Conservation (phyloP, 257 asterid genomes). For the Gardenia jasminoides region DNA sequence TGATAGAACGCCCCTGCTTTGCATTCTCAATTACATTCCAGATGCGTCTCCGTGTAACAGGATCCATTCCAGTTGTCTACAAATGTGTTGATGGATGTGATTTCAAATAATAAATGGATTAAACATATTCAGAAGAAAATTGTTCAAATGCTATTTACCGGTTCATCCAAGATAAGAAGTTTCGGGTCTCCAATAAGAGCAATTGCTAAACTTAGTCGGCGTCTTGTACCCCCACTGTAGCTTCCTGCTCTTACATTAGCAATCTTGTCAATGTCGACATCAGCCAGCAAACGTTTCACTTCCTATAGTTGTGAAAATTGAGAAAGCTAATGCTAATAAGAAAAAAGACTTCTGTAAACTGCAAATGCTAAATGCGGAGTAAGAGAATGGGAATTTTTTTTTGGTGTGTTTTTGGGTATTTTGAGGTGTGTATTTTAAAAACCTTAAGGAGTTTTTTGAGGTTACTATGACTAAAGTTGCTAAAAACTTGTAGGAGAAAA, state of each 20-base stretch:
- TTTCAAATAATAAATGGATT: background rate
- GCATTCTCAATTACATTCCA: slow-evolving; percentile 42
- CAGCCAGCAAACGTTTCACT: slow-evolving; percentile 24
- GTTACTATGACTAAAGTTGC: too few relatives aligned
- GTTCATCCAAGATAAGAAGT: slow-evolving; percentile 38
- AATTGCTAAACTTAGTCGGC: slow-evolving; percentile 38
- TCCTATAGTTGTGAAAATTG: slow-evolving; percentile 18
- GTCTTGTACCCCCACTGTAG: slow-evolving; percentile 41
- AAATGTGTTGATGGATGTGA: background rate
- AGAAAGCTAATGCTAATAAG: background rate
- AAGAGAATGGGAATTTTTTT: too few relatives aligned
- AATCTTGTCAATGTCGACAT: slow-evolving; percentile 25
- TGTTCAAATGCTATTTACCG: slow-evolving; percentile 15
- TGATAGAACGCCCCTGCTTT: slow-evolving; percentile 40
- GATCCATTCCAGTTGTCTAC: slow-evolving; percentile 53
- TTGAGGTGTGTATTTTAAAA: too few relatives aligned
- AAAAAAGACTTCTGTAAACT: background rate
- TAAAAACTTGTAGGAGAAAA: too few relatives aligned
- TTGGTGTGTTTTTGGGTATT: too few relatives aligned
- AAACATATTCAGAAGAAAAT: background rate
- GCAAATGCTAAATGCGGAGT: background rate
- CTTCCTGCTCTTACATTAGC: slow-evolving; percentile 29
- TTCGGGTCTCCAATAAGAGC: slow-evolving; percentile 38
- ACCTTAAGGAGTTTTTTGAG: too few relatives aligned
- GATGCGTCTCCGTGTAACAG: slow-evolving; percentile 36